Evolutionary conservation across 495 filamentous ascomycete species (phyloP), one percentile per base, ranked within the genome.

Genomic region (Bryoglossum gracile): DNA sequence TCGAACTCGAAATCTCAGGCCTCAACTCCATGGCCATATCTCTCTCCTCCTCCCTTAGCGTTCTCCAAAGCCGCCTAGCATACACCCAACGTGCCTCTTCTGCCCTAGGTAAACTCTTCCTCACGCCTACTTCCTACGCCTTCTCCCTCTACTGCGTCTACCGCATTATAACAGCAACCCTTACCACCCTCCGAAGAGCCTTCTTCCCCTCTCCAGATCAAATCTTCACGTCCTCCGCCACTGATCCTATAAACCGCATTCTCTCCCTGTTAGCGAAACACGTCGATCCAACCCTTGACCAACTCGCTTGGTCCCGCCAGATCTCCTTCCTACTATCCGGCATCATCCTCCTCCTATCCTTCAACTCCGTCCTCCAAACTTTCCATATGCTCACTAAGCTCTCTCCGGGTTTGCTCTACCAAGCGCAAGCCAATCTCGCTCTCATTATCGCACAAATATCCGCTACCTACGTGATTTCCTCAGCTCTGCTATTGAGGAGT

Each of bases 101-200:
- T 3, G 54, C 69, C 4, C 60, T 76, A 18, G 86, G 86, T 10
- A 73, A 75, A 37, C 53, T 84, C 16, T 54, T 85, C 17, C 65
- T 76, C 11, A 52, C 73, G 23, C 73, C 73, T 34, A 22, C 36
- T 9, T 78, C 74, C 41, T 84, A 83, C 59, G 62, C 68, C 21
- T 91, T 92, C 67, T 77, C 80, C 46, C 16, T 82, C 51, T 90
- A 86, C 68, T 92, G 81, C 71, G 62, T 86, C 46, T 89, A 87
- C 65, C 81, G 84, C 43, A 78, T 89, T 54, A 55, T 79, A 24
- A 79, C 83, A 36, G 88, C 84, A 3, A 70, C 73, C 0, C 60
- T 87, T 6, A 77, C 81, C 11, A 78, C 77, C 10, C 22, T 82
- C 18, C 75, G 78, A 30, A 71, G 83, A 33, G 67, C 67, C 36